These are phyloP conservation scores for Aegilops speltoides DNA, from an alignment of 176 grass and related monocot species.

Conservation along the genomic window DNA sequence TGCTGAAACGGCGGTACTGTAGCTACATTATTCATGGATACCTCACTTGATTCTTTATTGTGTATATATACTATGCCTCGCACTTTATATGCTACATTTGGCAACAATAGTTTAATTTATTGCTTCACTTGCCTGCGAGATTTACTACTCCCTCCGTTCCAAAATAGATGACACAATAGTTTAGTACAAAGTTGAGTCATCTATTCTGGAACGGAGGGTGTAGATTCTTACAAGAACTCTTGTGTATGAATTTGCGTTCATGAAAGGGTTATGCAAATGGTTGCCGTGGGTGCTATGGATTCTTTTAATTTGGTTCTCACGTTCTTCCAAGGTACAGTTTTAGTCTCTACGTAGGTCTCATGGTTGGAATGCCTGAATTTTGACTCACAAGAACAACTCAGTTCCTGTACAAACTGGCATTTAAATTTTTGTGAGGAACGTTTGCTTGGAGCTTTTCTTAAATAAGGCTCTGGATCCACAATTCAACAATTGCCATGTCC, in stretches of 20 bases:
- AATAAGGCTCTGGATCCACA: not conserved
- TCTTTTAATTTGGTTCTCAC: too few species aligned
- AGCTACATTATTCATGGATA: not conserved
- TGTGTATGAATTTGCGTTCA: too few species aligned
- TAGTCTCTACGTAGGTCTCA: not conserved
- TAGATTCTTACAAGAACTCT: not conserved
- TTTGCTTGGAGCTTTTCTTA: not conserved
- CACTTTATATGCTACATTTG: not conserved
- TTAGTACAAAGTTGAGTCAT: too few species aligned
- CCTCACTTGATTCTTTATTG: not conserved
- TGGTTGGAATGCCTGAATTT: not conserved
- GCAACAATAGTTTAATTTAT: not conserved
- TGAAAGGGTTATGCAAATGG: not conserved
- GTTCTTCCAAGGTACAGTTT: too few species aligned
- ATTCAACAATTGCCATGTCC: not conserved
- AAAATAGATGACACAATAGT: too few species aligned
- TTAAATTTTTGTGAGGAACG: not conserved
- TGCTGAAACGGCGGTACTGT: not conserved
- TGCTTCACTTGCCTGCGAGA: not conserved
- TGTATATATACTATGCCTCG: not conserved
- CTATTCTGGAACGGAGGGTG: too few species aligned
- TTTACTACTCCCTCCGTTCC: too few species aligned
- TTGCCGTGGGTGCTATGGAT: too few species aligned
- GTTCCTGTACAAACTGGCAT: too few species aligned
- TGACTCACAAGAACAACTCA: not conserved